phyloP scores from a whole-genome alignment of 1,284 basidiomycete species.

The Ganoderma boninense region DNA sequence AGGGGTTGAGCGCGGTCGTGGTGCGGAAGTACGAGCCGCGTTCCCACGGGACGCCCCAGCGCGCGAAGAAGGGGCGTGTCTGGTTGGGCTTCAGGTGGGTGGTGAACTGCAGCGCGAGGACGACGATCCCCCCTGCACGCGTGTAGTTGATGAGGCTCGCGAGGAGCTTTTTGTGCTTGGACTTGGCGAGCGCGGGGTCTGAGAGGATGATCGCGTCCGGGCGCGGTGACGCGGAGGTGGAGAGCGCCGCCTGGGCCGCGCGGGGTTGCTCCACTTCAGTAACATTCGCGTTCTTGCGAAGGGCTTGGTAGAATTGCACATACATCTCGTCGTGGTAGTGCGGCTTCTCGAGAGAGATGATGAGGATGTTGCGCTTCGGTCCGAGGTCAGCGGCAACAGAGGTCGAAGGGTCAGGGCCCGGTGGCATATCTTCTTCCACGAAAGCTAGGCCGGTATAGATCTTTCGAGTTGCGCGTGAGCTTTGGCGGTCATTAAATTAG shows the following conservation, averaged over 20 bases:
- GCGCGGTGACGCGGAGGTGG: not conserved
- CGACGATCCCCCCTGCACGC: not conserved
- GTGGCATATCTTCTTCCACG: not conserved
- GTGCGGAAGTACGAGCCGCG: constrained; percentile 29
- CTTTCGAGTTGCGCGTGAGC: not conserved
- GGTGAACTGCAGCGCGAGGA: constrained; percentile 1
- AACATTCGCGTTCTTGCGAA: constrained; percentile 22
- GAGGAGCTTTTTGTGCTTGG: constrained; percentile 10
- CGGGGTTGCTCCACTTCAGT: constrained; percentile 8
- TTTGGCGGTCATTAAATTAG: not conserved
- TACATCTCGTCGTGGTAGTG: constrained; percentile 16
- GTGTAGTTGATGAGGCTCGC: constrained; percentile 19
- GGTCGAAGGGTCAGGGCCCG: not conserved
- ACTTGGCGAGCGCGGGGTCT: constrained; percentile 18
- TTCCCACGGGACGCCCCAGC: constrained; percentile 30
- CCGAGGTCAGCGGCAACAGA: not conserved
- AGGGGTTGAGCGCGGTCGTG: constrained; percentile 31
- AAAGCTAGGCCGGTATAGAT: not conserved
- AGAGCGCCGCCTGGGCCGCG: constrained; percentile 18
- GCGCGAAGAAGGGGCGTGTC: constrained; percentile 14
- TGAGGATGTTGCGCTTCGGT: constrained; percentile 21
- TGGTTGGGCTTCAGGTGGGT: constrained; percentile 12
- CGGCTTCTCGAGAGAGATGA: constrained; percentile 27
- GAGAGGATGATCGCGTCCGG: constrained; percentile 28
- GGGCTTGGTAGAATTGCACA: constrained; percentile 21